Percentiles rank a stretch among this genome's conserved stretches.
phyloP scores from a whole-genome alignment of 2,329 filamentous ascomycete species.

The Sphaerulina vaccinii region DNA sequence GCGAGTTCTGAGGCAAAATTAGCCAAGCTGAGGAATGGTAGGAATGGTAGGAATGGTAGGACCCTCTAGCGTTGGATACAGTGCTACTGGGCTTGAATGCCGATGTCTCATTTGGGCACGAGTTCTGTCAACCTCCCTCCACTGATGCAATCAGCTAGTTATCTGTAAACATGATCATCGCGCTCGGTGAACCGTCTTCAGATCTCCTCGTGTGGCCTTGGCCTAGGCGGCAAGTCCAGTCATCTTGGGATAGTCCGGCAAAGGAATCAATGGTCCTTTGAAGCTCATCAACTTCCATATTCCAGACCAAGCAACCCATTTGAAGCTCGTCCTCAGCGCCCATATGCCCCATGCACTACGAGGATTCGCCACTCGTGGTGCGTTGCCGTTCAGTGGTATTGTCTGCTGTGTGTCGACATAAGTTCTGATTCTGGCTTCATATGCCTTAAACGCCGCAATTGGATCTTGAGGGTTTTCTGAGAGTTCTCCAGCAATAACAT shows the following conservation, averaged over 20 bases:
- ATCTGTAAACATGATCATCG: no score
- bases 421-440: constrained; percentile 21
- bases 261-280: not conserved
- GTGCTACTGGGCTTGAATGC: no score
- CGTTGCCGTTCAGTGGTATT: constrained; percentile 30
- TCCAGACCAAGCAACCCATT: constrained; percentile 11
- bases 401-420: constrained; percentile 26
- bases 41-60: no score
- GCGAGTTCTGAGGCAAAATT: no score
- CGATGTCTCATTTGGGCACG: no score
- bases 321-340: constrained; percentile 4
- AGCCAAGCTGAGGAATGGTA: no score
- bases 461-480: constrained; percentile 16
- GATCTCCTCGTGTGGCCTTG: not conserved
- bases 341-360: constrained; percentile 17
- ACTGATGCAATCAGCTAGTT: no score
- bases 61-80: no score
- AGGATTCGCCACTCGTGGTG: constrained; percentile 21
- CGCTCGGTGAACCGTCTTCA: no score
- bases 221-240: not conserved
- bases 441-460: constrained; percentile 21
- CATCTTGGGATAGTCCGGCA: constrained; percentile 16
- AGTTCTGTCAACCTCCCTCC: no score
- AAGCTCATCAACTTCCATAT: constrained; percentile 11
- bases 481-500: constrained; percentile 41